Base-by-base conservation (phyloP, 2,329 filamentous ascomycete species). In the Aspergillus caelatus region DNA sequence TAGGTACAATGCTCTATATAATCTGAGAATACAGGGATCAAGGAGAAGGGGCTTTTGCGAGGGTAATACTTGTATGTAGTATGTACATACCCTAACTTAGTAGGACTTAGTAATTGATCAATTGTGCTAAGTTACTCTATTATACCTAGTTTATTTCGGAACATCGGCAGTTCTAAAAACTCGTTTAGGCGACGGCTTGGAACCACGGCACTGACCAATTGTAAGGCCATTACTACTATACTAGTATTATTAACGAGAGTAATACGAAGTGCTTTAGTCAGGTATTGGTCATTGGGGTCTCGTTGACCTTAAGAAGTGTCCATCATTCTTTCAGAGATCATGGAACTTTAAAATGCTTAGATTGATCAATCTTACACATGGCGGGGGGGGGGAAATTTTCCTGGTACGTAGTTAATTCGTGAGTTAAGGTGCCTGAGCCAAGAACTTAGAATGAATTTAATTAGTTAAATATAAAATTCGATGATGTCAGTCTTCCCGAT, bases 401-500 rank as follows among this genome's bases (percentile, higher is more conserved):
- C 34, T n/a, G n/a, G n/a, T n/a, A n/a, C n/a, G n/a, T 36, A 36
- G 34, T 36, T 36, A 1, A 36, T 36, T 36, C 14, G 34, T 7
- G 14, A 36, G 34, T 16, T 48, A 26, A 23, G 21, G 21, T 50
- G 14, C 23, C 23, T 28, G 23, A 28, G 46, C 46, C 46, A 28
- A 50, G 23, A 16, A 23, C 43, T 11, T 43, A 21, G 41, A 43
- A 3, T 43, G 11, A 21, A 26, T 46, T 21, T 21, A 26, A 12
- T 9, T 3, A 9, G 10, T 9, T n/a, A 2, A 10, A 43, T 21
- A 21, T 43, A 8, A 16, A 36, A 16, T 36, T 16, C 12, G 48
- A 63, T 60, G 57, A 63, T 60, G 61, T 63, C 57, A 63, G 52
- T 52, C 39, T 53, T 46, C n/a, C 62, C 64, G 59, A 64, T 64